Percentiles rank a stretch among this genome's conserved stretches.
These are phyloP conservation scores for Tolypocladium endophyticum DNA, from an alignment of 2,329 filamentous ascomycete genomes.

Conservation along the genomic window DNA sequence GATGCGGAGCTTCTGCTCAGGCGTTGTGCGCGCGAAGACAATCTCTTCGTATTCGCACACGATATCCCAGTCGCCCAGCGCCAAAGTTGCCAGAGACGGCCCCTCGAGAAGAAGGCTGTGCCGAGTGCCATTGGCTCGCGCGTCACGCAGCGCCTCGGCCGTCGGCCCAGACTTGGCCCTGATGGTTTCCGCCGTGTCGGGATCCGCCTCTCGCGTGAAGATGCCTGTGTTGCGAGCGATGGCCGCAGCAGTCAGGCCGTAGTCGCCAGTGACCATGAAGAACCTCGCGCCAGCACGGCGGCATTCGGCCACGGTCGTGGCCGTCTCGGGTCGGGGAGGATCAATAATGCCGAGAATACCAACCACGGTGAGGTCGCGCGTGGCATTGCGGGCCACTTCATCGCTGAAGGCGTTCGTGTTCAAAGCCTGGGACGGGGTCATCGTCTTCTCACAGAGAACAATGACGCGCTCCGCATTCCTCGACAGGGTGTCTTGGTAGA, in stretches of 20 bases:
- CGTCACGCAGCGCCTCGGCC: slow-evolving; percentile 8
- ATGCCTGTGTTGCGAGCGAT: slow-evolving; percentile 58
- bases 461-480: slow-evolving; percentile 32
- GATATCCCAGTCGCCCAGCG: slow-evolving; percentile 32
- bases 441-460: slow-evolving; percentile 27
- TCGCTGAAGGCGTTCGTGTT: slow-evolving; percentile 38
- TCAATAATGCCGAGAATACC: slow-evolving; percentile 42
- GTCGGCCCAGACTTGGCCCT: slow-evolving; percentile 5
- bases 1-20: slow-evolving; percentile 62
- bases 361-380: slow-evolving; percentile 33
- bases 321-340: slow-evolving; percentile 32
- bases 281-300: slow-evolving; percentile 33
- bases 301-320: slow-evolving; percentile 27
- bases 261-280: slow-evolving; percentile 38
- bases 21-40: slow-evolving; percentile 59
- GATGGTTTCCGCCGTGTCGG: slow-evolving; percentile 20
- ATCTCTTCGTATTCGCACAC: slow-evolving; percentile 44
- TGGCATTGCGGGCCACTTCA: slow-evolving; percentile 30
- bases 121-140: slow-evolving; percentile 9
- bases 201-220: slow-evolving; percentile 38
- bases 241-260: slow-evolving; percentile 48
- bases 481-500: slow-evolving; percentile 28
- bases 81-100: slow-evolving; percentile 45
- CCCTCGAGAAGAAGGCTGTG: slow-evolving; percentile 36
- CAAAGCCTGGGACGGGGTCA: slow-evolving; percentile 12